Evolutionary conservation across 148 eudicot genomes (phyloP), one percentile per base, ranked within the genome.

Genomic region (Rhododendron kiyosumense): DNA sequence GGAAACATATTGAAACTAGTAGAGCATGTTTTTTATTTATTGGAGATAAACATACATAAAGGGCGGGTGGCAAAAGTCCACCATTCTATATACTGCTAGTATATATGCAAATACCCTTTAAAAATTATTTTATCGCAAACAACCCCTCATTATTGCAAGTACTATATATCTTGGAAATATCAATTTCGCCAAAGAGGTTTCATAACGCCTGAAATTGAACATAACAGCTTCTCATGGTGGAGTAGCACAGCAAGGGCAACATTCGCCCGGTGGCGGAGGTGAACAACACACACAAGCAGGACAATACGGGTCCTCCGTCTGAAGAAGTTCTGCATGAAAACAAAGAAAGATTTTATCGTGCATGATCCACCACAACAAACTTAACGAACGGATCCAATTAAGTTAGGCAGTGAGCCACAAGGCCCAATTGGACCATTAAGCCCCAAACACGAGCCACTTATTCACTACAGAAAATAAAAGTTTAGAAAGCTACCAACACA

Each of bases 241-340:
- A 1, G n/a, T 15, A 49, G 74, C 34, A 84, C 86, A 84, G 22
- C 88, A 87, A 2, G 14, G 8, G 81, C 88, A 87, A 82, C 88
- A 87, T 22, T 34, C 32, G 32, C 81, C 84, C 2, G 30, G 34
- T 9, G 84, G 34, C 7, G 81, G 82, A 2, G 84, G 87, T 7
- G 20, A 41, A 84, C 89, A 89, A 63, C 90, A 89, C 85, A 85
- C 90, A 52, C 89, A 87, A 15, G 86, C 89, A 32, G 89, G 90
- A 73, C 90, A 89, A 89, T 36, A 87, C 30, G 28, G 85, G 5
- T 14, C 38, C 2, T 36, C 46, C 4, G 1, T 6, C n/a, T 7
- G 61, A 80, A 80, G 49, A 57, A 61, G 43, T 30, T 38, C 89
- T 85, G 87, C 65, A 48, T 18, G 34, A 41, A 28, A 26, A 28